phyloP scores from a whole-genome alignment of 441 rosid species.

The Geranium incanum region DNA sequence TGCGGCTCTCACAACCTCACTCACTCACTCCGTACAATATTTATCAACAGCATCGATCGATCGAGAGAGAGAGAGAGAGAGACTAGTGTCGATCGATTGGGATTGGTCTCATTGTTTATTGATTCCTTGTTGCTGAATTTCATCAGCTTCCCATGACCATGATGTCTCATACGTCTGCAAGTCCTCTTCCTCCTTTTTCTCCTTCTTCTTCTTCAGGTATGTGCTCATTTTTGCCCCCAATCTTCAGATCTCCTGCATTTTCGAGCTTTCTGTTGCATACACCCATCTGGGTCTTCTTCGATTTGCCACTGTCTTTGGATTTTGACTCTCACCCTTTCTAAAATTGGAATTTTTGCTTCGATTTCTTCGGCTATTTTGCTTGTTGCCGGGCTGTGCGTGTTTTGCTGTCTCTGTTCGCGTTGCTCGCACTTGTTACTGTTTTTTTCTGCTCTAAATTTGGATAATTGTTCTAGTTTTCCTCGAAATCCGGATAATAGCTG shows the following conservation, averaged over 20 bases:
- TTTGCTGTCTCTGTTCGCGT: slow-evolving; percentile 20
- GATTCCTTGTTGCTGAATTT: neutral
- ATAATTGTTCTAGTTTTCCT: neutral
- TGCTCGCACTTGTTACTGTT: neutral
- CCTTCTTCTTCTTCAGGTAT: slow-evolving; percentile 28
- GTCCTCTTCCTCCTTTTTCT: slow-evolving; percentile 17
- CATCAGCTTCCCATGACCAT: slow-evolving; percentile 8
- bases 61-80: neutral
- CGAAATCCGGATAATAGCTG: slow-evolving; percentile 1
- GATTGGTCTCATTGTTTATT: neutral
- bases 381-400: slow-evolving; percentile 14
- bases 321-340: neutral
- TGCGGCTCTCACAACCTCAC: slow-evolving; percentile 2
- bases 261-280: slow-evolving; percentile 21
- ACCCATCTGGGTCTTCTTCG: slow-evolving; percentile 24
- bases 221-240: slow-evolving; percentile 13
- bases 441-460: slow-evolving; percentile 6
- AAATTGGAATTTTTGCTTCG: slow-evolving; percentile 4
- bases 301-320: neutral
- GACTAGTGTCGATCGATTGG: neutral
- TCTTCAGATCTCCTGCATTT: slow-evolving; percentile 38
- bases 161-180: slow-evolving; percentile 21
- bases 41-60: neutral
- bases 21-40: neutral
- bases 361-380: neutral